Evolutionary conservation across 768 basidiomycete species (phyloP).

Genomic region (Hericium coralloides): DNA sequence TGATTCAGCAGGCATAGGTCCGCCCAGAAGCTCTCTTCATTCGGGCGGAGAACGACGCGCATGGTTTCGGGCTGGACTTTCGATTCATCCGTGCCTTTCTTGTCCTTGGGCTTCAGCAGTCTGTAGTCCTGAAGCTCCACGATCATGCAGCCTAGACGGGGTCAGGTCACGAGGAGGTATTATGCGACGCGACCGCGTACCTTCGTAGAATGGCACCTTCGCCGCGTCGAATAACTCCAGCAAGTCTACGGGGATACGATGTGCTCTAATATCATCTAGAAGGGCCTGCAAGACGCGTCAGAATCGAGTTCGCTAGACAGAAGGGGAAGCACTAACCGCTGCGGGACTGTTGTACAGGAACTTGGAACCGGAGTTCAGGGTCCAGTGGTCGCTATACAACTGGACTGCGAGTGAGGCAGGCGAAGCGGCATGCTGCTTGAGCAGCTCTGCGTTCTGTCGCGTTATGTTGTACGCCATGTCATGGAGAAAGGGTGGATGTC

Average conservation of each 20-base stretch:
- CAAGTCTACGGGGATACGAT: slow-evolving; percentile 81
- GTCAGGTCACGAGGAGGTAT: background rate
- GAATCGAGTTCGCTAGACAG: slow-evolving; percentile 1
- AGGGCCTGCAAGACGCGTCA: slow-evolving; percentile 43
- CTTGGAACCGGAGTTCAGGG: slow-evolving; percentile 72
- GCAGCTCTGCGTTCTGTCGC: slow-evolving; percentile 51
- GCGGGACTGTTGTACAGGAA: slow-evolving; percentile 75
- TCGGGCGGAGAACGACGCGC: slow-evolving; percentile 74
- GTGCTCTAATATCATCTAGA: slow-evolving; percentile 74
- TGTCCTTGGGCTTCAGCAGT: slow-evolving; percentile 48
- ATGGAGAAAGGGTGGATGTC: background rate
- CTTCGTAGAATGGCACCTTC: slow-evolving; percentile 76
- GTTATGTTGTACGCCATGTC: slow-evolving; percentile 74
- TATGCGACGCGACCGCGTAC: slow-evolving; percentile 25
- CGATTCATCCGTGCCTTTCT: slow-evolving; percentile 33
- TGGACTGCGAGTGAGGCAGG: slow-evolving; percentile 75
- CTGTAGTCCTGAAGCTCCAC: slow-evolving; percentile 79
- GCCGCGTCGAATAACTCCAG: slow-evolving; percentile 70
- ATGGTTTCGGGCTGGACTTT: slow-evolving; percentile 26
- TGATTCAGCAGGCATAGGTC: slow-evolving; percentile 68
- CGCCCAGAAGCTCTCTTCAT: slow-evolving; percentile 67
- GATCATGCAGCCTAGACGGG: slow-evolving; percentile 63
- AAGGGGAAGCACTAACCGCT: slow-evolving; percentile 32
- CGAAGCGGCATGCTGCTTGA: slow-evolving; percentile 44
- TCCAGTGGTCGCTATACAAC: slow-evolving; percentile 74